Evolutionary conservation across 371 early-diverging fungal species (phyloP), one percentile per base, ranked within the genome.

Genomic region (Actinomucor elegans): DNA sequence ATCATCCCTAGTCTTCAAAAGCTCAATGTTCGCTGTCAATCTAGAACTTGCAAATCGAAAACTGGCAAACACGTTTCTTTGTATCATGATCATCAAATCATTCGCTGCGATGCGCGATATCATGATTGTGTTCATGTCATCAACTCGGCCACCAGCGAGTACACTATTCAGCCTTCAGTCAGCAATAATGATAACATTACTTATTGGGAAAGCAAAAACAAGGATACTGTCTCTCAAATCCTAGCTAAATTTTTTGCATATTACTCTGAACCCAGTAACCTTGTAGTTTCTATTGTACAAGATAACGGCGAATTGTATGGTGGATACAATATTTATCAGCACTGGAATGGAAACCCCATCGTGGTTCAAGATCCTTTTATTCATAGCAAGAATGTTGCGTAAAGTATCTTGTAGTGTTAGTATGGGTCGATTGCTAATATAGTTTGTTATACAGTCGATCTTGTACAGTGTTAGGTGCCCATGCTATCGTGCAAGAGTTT

Each of bases 181-280:
- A n/a, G 15, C 23, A 38, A 55, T n/a, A 32, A 33, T 15, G 31
- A 42, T 9, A 11, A 18, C 18, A 34, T 26, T 5, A 52, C 52
- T 2, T 11, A 62, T 6, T 83, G 71, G 57, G 75, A 80, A 1
- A 26, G 47, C 2, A 21, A 27, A 6, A 88, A 88, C 60, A 57
- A 21, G 12, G 71, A 75, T 47, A 60, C 79, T 0, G 55, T 85
- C 5, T 86, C 77, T 0, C 48, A 46, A 8, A 72, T 91, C 1
- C 49, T 91, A 10, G 66, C 72, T 33, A 69, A 66, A 4, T 91
- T 91, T 47, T 89, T 87, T 59, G 65, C 67, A 12, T 69, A 76
- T 70, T 62, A 84, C 77, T 23, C 60, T 61, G 43, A 73, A 71
- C 20, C 81, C 85, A 42, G 57, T 72, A 52, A 60, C 81, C 26